Evolutionary conservation across 768 basidiomycete species (phyloP).

Genomic region (Termitomyces titanicus): DNA sequence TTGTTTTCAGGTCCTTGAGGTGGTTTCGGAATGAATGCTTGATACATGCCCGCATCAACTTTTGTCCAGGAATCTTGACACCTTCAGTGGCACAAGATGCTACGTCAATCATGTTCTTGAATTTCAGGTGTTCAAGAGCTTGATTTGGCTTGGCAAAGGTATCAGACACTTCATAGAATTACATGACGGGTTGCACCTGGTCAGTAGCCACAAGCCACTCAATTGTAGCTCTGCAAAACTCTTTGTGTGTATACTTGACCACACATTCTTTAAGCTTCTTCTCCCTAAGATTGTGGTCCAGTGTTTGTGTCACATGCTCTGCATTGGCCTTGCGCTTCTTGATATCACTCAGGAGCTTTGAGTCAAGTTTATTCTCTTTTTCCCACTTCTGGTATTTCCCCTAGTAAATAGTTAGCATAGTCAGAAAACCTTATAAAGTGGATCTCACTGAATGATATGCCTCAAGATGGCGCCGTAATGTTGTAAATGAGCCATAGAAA

Average conservation of each 20-base stretch:
- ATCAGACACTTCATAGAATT: neutral
- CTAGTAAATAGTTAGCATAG: neutral
- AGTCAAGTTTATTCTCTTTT: slow-evolving; percentile 20
- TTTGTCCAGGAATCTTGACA: slow-evolving; percentile 28
- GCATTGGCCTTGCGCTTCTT: slow-evolving; percentile 12
- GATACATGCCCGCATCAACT: neutral
- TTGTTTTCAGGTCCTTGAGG: neutral
- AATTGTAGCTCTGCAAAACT: slow-evolving; percentile 26
- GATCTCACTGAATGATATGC: neutral
- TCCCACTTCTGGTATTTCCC: slow-evolving; percentile 26
- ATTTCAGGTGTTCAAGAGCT: slow-evolving; percentile 32
- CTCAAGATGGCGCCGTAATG: neutral
- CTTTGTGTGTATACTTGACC: slow-evolving; percentile 24
- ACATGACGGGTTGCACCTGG: slow-evolving; percentile 24
- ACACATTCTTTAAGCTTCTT: slow-evolving; percentile 11
- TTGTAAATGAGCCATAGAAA: neutral
- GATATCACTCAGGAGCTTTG: slow-evolving; percentile 24
- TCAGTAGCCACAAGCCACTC: slow-evolving; percentile 37
- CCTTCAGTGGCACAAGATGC: slow-evolving; percentile 33
- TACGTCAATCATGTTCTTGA: slow-evolving; percentile 31
- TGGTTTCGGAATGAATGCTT: neutral
- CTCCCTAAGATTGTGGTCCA: slow-evolving; percentile 25
- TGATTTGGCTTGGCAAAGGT: slow-evolving; percentile 21
- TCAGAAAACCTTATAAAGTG: neutral
- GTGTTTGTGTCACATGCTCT: slow-evolving; percentile 9